Percentiles rank a stretch among this genome's conserved stretches.
Conservation (phyloP, 106 monocot genomes). For the Allium sativum region DNA sequence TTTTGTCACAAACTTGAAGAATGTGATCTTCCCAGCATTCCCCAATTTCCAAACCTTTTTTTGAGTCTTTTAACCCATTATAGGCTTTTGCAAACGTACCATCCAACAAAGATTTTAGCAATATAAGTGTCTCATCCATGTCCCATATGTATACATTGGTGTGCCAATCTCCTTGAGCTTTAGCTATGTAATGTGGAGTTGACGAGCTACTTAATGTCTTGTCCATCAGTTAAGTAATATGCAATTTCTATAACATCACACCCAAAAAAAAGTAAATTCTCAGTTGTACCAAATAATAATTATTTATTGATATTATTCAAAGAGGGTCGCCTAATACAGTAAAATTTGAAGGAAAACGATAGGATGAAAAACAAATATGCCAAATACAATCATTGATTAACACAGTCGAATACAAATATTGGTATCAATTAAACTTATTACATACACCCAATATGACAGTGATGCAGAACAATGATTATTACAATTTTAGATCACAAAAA, state of each 20-base stretch:
- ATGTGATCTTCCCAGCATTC: constrained; percentile 75
- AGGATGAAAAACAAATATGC: too few species aligned
- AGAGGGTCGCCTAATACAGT: too few species aligned
- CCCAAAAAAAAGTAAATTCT: neutral
- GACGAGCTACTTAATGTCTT: neutral
- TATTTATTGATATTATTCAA: too few species aligned
- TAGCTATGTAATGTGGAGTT: neutral
- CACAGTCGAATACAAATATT: too few species aligned
- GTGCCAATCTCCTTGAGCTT: constrained; percentile 2
- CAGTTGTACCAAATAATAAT: too few species aligned
- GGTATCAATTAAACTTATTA: too few species aligned
- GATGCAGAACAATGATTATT: too few species aligned
- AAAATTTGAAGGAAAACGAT: too few species aligned
- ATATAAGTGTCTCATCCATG: constrained; percentile 93
- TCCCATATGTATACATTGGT: constrained; percentile 87
- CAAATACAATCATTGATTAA: too few species aligned
- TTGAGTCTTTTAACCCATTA: constrained; percentile 55
- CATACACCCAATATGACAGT: too few species aligned
- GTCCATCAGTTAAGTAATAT: constrained; percentile 2
- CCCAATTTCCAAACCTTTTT: constrained; percentile 62
- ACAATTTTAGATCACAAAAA: too few species aligned
- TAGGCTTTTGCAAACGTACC: constrained; percentile 59
- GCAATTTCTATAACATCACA: neutral
- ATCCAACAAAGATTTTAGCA: constrained; percentile 78
- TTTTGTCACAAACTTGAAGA: constrained; percentile 76